Conservation (phyloP, 305 asterid genomes). For the Fraxinus sp. region DNA sequence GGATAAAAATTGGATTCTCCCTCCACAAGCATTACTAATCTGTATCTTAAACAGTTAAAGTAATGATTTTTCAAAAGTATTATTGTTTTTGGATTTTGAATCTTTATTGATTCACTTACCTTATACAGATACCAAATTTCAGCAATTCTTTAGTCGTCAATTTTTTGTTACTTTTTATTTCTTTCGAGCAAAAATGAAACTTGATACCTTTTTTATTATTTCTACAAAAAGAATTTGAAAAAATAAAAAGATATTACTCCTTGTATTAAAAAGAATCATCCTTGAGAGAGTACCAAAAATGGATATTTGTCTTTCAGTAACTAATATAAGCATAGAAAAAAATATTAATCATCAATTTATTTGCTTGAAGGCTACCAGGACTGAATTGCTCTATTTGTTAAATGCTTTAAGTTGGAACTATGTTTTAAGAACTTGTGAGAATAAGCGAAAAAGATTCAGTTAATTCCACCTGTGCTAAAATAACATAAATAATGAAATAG, state of each 20-base stretch:
- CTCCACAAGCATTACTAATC: neutral
- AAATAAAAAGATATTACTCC: neutral
- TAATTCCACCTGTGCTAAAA: neutral
- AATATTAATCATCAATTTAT: neutral
- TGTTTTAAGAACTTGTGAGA: neutral
- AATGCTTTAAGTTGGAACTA: slow-evolving; percentile 2
- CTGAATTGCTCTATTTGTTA: neutral
- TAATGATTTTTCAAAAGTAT: neutral
- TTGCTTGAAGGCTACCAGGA: neutral
- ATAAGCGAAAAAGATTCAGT: neutral
- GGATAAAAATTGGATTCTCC: neutral
- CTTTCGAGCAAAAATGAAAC: neutral
- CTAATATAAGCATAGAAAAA: neutral
- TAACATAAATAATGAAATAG: neutral
- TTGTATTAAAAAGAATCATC: neutral
- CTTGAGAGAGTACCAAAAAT: neutral
- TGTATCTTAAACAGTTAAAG: neutral
- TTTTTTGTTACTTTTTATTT: neutral
- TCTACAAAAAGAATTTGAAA: neutral
- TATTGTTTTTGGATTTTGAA: neutral
- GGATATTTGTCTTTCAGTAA: neutral
- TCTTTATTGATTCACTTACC: neutral
- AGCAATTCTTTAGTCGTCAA: neutral
- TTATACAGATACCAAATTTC: neutral
- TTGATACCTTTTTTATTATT: neutral